phyloP scores from a whole-genome alignment of 805 yeast genomes.

The Jamesozyma piceae region DNA sequence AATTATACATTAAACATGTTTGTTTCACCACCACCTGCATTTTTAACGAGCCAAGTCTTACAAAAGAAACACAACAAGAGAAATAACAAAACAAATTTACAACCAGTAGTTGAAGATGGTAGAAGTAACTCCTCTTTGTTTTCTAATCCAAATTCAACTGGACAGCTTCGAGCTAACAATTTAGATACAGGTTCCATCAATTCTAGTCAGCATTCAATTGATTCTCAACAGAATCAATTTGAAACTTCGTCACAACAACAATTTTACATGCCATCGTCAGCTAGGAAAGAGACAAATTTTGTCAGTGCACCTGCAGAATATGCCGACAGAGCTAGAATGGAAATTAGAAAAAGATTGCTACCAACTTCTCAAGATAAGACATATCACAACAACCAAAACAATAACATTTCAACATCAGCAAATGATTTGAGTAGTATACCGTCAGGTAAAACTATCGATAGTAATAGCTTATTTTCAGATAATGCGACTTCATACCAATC shows the following conservation, averaged over 20 bases:
- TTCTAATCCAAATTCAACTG: not conserved
- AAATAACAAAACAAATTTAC: not conserved
- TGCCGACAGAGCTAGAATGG: slow-evolving; percentile 30
- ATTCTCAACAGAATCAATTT: no score
- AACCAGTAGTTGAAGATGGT: not conserved
- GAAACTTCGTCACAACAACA: no score
- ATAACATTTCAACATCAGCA: not conserved
- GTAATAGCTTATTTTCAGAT: slow-evolving; percentile 14
- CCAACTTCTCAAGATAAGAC: slow-evolving; percentile 2
- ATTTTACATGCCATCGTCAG: slow-evolving; percentile 1
- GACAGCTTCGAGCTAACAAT: not conserved
- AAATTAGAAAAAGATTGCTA: slow-evolving; percentile 25
- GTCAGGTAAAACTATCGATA: slow-evolving; percentile 4
- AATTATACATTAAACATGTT: no score
- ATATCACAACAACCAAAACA: not conserved
- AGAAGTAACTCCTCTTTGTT: not conserved
- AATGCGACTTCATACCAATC: slow-evolving; percentile 20
- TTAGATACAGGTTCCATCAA: not conserved
- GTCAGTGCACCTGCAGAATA: slow-evolving; percentile 31
- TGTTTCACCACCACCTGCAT: slow-evolving; percentile 29
- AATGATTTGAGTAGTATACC: not conserved
- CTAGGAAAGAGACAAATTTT: slow-evolving; percentile 15
- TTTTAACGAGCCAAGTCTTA: slow-evolving; percentile 17
- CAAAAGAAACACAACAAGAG: slow-evolving; percentile 8
- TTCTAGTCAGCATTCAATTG: no score